Evolutionary conservation across 371 early-diverging fungal species (phyloP), one percentile per base, ranked within the genome.

Genomic region (Mucor velutinosus): DNA sequence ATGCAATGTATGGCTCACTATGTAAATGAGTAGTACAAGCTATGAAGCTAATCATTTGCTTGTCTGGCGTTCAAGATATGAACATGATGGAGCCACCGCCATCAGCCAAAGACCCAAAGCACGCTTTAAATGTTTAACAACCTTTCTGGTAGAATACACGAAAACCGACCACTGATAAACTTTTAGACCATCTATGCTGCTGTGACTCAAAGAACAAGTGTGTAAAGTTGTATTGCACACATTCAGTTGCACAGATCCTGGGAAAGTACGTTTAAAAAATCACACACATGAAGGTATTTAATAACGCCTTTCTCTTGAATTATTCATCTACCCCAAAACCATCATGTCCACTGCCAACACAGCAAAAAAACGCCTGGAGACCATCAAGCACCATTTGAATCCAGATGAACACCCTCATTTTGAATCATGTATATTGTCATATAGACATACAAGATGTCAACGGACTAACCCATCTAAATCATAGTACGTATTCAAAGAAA

Each of bases 401-500:
- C 67, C 67, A 43, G 47, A 56, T 33, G 62, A 43, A 11, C 23
- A 43, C 17, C 67, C 61, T 43, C 61, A 67, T 15, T 67, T 67
- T 67, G 67, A 67, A 45, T 41, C 62, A 25, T 45, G 67, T 67
- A 60, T 17, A 49, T 21, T 29, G 45, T 6, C 32, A 49, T 14
- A 3, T 29, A 47, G 10, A 37, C 10, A 21, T 4, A 27, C 1
- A 62, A 62, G 32, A 3, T 27, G 17, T 23, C 14, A 3, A 27
- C 17, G 2, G 4, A 39, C 19, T 64, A 39, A 53, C 25, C 1
- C 12, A 12, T 25, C 14, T 12, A 4, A 12, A 15, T 7, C 25
- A 32, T 59, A 81, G 81, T 75, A n/a, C 70, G 77, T 15, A 56
- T 81, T 7, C 60, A 70, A 15, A 35, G 79, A 59, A 66, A 33